Base-by-base conservation (phyloP, 208 protist genomes). In the Spongospora subterranea region DNA sequence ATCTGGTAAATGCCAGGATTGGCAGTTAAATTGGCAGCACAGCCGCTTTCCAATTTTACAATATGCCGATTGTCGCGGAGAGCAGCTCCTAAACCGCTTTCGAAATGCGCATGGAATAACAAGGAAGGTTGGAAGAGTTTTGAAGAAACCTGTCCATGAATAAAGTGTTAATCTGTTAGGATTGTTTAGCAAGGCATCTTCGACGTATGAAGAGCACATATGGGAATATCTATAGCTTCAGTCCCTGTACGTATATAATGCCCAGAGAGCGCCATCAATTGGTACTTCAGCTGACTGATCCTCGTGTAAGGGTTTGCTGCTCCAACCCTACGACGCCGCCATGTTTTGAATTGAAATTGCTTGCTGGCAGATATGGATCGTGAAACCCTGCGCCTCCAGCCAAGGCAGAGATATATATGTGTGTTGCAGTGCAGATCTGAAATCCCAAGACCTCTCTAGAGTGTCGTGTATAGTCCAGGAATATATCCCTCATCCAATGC, bases 401-500 rank as follows among this genome's bases (percentile, higher is more conserved):
- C n/a, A 82, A n/a, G 71, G 71, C 40, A 6, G 71, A 35, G 71
- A 82, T 20, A 82, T 82, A 6, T 35, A 17, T 6, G 17, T 82
- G 17, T 35, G 35, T 45, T 40, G 13, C 17, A 45, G 13, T 43
- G n/a, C 6, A 45, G 35, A 82, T 13, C 71, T 82, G n/a, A 39
- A 6, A 20, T 6, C 6, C 6, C 6, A 39, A 13, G 71, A 82
- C 71, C n/a, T 82, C 17, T 82, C 71, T 13, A 35, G 35, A 43
- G 35, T 82, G 71, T 20, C 6, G 17, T 82, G 71, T 35, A 88
- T 92, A 29, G 92, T 93, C 50, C 64, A 50, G 0, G 46, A 60
- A 24, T 94, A 94, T 53, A 60, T 94, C 45, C 0, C 41, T 17
- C 91, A 92, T 0, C 93, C 93, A 17, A 88, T 93, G n/a, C 88